Evolutionary conservation across 164 flowering plant species (phyloP).

Genomic region (Dillenia suffruticosa): DNA sequence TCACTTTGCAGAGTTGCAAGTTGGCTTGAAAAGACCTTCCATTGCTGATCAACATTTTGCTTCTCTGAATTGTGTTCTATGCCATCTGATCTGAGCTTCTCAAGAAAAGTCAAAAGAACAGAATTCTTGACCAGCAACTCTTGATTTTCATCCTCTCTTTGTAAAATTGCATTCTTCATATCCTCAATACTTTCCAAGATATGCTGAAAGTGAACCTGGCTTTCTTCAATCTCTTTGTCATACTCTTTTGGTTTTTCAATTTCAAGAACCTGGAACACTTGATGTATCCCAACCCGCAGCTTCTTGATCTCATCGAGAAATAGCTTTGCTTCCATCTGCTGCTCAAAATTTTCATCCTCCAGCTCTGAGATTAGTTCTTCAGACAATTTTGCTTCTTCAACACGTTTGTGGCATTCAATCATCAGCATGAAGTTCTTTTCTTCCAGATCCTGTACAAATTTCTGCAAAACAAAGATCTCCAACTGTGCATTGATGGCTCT

Average conservation of each 20-base stretch:
- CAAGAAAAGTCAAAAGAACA: conserved; percentile 52
- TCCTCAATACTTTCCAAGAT: conserved; percentile 36
- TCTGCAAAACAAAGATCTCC: conserved; percentile 70
- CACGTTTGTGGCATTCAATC: conserved; percentile 60
- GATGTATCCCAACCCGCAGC: conserved; percentile 46
- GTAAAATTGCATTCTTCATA: conserved; percentile 30
- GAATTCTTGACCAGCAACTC: conserved; percentile 61
- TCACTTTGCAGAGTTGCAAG: conserved; percentile 37
- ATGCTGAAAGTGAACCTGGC: conserved; percentile 25
- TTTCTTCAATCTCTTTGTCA: conserved; percentile 24
- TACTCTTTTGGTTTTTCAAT: conserved; percentile 18
- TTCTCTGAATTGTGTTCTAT: conserved; percentile 36
- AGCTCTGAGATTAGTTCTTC: conserved; percentile 56
- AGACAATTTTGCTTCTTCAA: conserved; percentile 52
- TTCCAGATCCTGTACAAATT: conserved; percentile 60
- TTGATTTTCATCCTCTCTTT: conserved; percentile 53
- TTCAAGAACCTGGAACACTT: conserved; percentile 49
- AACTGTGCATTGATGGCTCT: conserved; percentile 62
- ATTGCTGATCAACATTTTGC: conserved; percentile 26
- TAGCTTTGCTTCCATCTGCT: conserved; percentile 59
- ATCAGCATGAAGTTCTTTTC: conserved; percentile 48
- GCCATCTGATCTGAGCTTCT: conserved; percentile 40
- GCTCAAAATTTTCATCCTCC: conserved; percentile 61
- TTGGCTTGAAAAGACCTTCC: conserved; percentile 24
- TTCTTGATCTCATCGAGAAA: conserved; percentile 52